These are phyloP conservation scores for Gloeopeniophorella convolvens DNA, from an alignment of 768 basidiomycete genomes.

Conservation along the genomic window DNA sequence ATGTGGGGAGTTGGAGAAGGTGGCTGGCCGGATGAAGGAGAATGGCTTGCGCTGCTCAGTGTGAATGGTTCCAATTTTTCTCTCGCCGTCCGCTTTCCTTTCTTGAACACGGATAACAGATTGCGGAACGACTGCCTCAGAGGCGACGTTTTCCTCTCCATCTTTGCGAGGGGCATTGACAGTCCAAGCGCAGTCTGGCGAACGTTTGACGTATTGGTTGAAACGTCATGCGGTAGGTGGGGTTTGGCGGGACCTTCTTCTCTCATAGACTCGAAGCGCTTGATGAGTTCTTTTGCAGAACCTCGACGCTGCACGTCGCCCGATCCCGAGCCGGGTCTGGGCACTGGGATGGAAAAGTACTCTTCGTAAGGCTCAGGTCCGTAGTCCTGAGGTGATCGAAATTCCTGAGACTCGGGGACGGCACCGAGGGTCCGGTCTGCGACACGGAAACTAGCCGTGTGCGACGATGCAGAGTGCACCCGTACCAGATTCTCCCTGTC, in stretches of 20 bases:
- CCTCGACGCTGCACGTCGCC: conserved; percentile 9
- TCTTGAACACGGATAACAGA: conserved; percentile 56
- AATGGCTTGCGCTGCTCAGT: conserved; percentile 13
- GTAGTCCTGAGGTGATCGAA: conserved; percentile 12
- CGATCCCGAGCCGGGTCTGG: background rate
- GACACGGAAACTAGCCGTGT: conserved; percentile 1
- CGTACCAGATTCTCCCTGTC: conserved; percentile 6
- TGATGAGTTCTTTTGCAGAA: conserved; percentile 47
- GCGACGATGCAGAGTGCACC: conserved; percentile 3
- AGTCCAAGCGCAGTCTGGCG: conserved; percentile 19
- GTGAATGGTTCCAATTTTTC: conserved; percentile 22
- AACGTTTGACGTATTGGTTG: conserved; percentile 17
- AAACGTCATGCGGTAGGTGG: background rate
- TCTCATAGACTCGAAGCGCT: conserved; percentile 44
- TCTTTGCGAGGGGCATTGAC: conserved; percentile 25
- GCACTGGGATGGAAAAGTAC: conserved; percentile 17
- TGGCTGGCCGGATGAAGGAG: background rate
- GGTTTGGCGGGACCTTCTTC: conserved; percentile 1
- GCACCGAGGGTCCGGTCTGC: background rate
- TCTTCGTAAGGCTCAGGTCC: conserved; percentile 18
- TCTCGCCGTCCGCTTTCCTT: conserved; percentile 27
- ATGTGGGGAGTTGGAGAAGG: background rate
- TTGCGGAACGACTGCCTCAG: conserved; percentile 60
- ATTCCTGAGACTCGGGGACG: conserved; percentile 16
- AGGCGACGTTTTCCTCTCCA: conserved; percentile 45